These are phyloP conservation scores for Penicillium pancosmium DNA, from an alignment of 495 filamentous ascomycete genomes.

Conservation along the genomic window DNA sequence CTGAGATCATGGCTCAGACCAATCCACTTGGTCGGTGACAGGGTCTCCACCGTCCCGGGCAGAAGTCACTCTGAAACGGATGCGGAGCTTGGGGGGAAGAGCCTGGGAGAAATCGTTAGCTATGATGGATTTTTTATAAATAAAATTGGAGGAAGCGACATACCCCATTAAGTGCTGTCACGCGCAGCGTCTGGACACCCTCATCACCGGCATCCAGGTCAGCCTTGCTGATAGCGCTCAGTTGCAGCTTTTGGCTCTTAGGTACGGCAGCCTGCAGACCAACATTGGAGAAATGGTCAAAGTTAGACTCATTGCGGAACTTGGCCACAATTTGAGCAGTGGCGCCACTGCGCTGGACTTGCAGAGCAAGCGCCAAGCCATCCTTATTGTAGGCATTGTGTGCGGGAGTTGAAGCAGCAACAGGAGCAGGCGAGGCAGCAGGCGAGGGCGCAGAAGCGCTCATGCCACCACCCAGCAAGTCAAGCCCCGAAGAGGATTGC, in stretches of 20 bases:
- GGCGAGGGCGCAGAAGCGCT: slow-evolving; percentile 48
- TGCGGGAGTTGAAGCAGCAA: slow-evolving; percentile 38
- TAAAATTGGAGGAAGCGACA: slow-evolving; percentile 40
- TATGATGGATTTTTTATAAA: neutral
- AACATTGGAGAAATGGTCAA: slow-evolving; percentile 66
- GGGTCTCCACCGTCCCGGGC: slow-evolving; percentile 65
- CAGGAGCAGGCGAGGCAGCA: slow-evolving; percentile 42
- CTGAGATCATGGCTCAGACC: slow-evolving; percentile 72
- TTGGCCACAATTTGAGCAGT: slow-evolving; percentile 74
- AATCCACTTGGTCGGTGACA: slow-evolving; percentile 92
- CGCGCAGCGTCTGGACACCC: slow-evolving; percentile 85
- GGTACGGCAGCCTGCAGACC: slow-evolving; percentile 92
- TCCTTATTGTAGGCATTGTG: slow-evolving; percentile 85
- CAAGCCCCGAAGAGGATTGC: slow-evolving; percentile 47
- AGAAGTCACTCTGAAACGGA: slow-evolving; percentile 85
- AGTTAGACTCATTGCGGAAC: slow-evolving; percentile 75
- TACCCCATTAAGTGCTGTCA: slow-evolving; percentile 83
- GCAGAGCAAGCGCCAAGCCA: slow-evolving; percentile 75
- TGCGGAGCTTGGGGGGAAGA: slow-evolving; percentile 69
- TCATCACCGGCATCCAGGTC: slow-evolving; percentile 79
- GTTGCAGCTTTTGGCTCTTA: slow-evolving; percentile 88
- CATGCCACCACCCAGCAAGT: slow-evolving; percentile 47
- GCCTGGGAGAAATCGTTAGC: slow-evolving; percentile 41
- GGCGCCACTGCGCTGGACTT: slow-evolving; percentile 76
- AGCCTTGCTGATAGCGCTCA: slow-evolving; percentile 80